These are phyloP conservation scores for Sicyos edulis DNA, from an alignment of 306 rosid species.

Conservation along the genomic window DNA sequence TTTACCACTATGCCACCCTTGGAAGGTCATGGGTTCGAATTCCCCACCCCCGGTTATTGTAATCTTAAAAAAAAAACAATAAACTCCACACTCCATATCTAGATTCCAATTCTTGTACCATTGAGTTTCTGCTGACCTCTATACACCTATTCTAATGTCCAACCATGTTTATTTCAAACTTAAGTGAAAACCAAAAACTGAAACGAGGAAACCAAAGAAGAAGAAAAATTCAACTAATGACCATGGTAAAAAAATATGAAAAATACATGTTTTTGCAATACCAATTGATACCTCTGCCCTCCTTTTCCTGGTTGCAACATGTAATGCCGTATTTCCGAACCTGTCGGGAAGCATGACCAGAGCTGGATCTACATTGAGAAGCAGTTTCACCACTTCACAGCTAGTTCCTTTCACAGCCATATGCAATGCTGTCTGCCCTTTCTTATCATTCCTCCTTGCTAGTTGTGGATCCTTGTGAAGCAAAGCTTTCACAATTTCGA, in stretches of 20 bases:
- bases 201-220: background rate
- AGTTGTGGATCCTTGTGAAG: constrained; percentile 59
- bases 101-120: too few relatives aligned
- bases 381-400: constrained; percentile 61
- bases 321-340: constrained; percentile 76
- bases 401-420: constrained; percentile 86
- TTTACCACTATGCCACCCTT: background rate
- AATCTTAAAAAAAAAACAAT: background rate
- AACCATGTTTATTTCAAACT: background rate
- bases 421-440: constrained; percentile 81
- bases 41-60: too few relatives aligned
- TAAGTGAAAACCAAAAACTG: constrained; percentile 4
- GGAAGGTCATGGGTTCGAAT: too few relatives aligned
- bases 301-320: constrained; percentile 89
- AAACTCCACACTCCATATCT: background rate
- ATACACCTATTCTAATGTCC: too few relatives aligned
- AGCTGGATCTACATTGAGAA: constrained; percentile 53
- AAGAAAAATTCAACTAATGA: too few relatives aligned
- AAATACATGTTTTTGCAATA: too few relatives aligned
- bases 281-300: constrained; percentile 54
- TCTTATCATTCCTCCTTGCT: constrained; percentile 73
- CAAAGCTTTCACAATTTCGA: constrained; percentile 43
- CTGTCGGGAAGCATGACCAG: constrained; percentile 71
- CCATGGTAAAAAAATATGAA: too few relatives aligned
- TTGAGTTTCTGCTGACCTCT: too few relatives aligned